These are phyloP conservation scores for Annulohypoxylon nitens DNA, from an alignment of 495 filamentous ascomycete genomes.

Conservation along the genomic window DNA sequence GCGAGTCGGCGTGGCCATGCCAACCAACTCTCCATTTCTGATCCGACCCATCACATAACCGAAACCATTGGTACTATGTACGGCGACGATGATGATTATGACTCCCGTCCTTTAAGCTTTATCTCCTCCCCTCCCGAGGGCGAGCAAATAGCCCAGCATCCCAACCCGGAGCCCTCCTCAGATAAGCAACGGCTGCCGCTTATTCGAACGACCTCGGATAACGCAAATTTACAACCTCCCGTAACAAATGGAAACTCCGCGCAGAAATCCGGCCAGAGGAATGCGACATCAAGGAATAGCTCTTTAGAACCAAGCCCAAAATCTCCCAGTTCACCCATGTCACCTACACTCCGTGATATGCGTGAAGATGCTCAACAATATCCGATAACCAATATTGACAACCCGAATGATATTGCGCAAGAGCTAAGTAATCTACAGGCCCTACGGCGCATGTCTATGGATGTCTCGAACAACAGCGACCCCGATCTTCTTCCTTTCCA, in stretches of 20 bases:
- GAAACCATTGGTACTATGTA: conserved; percentile 98
- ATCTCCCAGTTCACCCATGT: conserved; percentile 54
- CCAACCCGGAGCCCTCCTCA: conserved; percentile 39
- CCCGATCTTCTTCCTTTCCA: conserved; percentile 92
- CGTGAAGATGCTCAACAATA: conserved; percentile 78
- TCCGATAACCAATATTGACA: conserved; percentile 90
- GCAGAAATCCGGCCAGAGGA: conserved; percentile 57
- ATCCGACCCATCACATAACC: conserved; percentile 92
- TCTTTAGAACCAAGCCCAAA: conserved; percentile 64
- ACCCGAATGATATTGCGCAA: conserved; percentile 91
- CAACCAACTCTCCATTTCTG: conserved; percentile 69
- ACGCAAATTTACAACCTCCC: conserved; percentile 41
- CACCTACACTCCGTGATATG: conserved; percentile 68
- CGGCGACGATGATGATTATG: conserved; percentile 79
- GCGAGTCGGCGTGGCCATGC: conserved; percentile 67
- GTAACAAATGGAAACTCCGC: conserved; percentile 42
- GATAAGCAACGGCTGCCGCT: conserved; percentile 58
- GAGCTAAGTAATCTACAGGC: conserved; percentile 96
- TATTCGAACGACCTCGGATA: conserved; percentile 60
- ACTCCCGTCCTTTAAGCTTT: conserved; percentile 62
- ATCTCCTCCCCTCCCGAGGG: conserved; percentile 57
- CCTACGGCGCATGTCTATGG: conserved; percentile 97
- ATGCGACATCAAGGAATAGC: conserved; percentile 53
- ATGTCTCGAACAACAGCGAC: conserved; percentile 89
- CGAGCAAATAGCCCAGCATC: conserved; percentile 51